Base-by-base conservation (phyloP, 1,284 basidiomycete genomes). In the Microbotryum silenes-acaulis region DNA sequence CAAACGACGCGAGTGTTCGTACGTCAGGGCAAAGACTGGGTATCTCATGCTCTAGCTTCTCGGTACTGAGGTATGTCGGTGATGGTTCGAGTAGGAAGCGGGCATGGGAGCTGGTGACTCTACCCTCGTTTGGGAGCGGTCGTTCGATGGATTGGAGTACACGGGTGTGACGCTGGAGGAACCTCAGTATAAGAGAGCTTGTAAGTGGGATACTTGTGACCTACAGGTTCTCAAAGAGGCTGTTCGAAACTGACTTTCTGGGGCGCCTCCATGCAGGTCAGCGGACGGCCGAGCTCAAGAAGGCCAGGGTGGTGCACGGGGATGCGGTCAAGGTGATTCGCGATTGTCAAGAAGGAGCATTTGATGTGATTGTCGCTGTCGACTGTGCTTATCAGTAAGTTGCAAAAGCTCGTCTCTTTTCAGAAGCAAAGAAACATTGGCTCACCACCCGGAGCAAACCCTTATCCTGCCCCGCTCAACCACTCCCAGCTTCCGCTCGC, bases 321-420 rank as follows among this genome's bases (percentile, higher is more conserved):
- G 60, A 65, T 48, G 63, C 57, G 2, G 57, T 57, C 18, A 47
- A 6, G 1, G 54, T 48, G 18, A 27, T 63, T 4, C 18, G 7
- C 2, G 23, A 3, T 10, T 37, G 44, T 4, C 2, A 12, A 21
- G 3, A 6, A 5, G 12, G 4, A 9, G 48, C 51, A 1, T 16
- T 52, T 12, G 60, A 62, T n/a, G 55, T 23, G 0, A 27, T 65
- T 21, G 27, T 65, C 2, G 63, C 60, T 1, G 55, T 65, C 2
- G 60, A 65, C 16, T 65, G 63, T 37, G 63, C 60, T 1, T 65
- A 54, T 29, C 63, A 65, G 63, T 55, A 3, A 21, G 54, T 50
- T n/a, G 4, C n/a, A 1, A 25, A 9, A 14, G 21, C 18, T 48
- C 47, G 21, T n/a, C 31, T 48, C 47, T 48, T 14, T 12, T 14